phyloP scores from a whole-genome alignment of 1,139 yeast genomes.

The Meyerozyma carpophila region DNA sequence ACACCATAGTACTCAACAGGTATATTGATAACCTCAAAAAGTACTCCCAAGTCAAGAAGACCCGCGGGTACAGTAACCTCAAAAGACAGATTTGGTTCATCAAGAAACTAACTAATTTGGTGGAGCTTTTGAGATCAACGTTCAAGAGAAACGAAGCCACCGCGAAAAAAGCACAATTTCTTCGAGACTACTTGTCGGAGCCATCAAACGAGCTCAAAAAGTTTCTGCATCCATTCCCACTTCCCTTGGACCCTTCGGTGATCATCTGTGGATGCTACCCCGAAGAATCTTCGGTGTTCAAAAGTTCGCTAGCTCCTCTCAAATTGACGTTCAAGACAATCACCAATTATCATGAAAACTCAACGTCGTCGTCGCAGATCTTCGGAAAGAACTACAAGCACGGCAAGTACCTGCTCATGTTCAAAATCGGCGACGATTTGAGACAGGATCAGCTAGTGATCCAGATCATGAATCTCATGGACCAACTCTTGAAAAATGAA shows the following conservation, averaged over 20 bases:
- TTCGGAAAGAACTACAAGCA: slow-evolving; percentile 33
- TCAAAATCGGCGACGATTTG: slow-evolving; percentile 92
- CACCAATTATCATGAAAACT: slow-evolving; percentile 13
- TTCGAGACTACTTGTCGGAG: slow-evolving; percentile 36
- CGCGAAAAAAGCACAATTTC: slow-evolving; percentile 35
- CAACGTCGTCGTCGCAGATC: slow-evolving; percentile 19
- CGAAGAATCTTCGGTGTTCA: slow-evolving; percentile 79
- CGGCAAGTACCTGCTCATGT: slow-evolving; percentile 77
- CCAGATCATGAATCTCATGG: slow-evolving; percentile 89
- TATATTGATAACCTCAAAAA: slow-evolving; percentile 35
- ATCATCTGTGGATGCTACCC: slow-evolving; percentile 72
- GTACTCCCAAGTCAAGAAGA: slow-evolving; percentile 23
- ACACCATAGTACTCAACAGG: slow-evolving; percentile 31
- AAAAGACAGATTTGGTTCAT: slow-evolving; percentile 44
- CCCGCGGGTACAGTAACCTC: slow-evolving; percentile 33
- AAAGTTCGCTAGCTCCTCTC: slow-evolving; percentile 83
- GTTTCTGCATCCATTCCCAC: slow-evolving; percentile 49
- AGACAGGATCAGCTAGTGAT: slow-evolving; percentile 95
- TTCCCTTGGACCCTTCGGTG: slow-evolving; percentile 70
- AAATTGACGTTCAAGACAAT: slow-evolving; percentile 72
- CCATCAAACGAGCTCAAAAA: slow-evolving; percentile 36
- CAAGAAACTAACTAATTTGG: slow-evolving; percentile 37
- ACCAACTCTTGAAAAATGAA: slow-evolving; percentile 79
- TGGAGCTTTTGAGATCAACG: slow-evolving; percentile 33
- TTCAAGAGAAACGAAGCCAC: slow-evolving; percentile 44